These are phyloP conservation scores for Vaccinium darrowii DNA, from an alignment of 148 eudicot species.

Conservation along the genomic window DNA sequence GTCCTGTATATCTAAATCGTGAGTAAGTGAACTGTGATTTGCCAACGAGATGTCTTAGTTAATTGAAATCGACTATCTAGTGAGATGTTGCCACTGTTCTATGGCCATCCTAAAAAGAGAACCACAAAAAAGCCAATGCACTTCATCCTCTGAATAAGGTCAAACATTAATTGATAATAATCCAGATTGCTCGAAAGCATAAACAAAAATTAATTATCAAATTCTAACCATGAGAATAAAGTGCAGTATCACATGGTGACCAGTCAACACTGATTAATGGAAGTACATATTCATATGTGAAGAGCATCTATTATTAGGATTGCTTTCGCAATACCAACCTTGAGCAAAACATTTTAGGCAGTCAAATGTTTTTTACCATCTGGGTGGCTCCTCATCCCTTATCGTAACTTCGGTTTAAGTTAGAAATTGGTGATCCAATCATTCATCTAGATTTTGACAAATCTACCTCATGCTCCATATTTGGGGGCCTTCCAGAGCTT, in stretches of 20 bases:
- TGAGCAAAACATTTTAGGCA: neutral
- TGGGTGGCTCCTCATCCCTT: neutral
- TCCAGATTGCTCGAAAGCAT: neutral
- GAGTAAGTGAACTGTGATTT: neutral
- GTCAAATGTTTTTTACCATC: neutral
- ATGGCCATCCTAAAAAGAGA: neutral
- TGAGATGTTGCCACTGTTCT: neutral
- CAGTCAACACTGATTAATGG: neutral
- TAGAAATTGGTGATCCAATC: neutral
- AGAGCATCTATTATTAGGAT: neutral
- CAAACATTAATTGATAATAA: neutral
- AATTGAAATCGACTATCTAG: too few species aligned
- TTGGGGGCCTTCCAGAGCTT: constrained; percentile 99
- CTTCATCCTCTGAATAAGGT: neutral
- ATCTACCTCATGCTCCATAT: constrained; percentile 75
- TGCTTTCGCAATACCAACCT: neutral
- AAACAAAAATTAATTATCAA: neutral
- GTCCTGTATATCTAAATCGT: neutral
- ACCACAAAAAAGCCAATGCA: neutral
- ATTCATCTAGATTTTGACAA: neutral
- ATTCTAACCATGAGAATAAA: neutral
- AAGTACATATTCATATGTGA: neutral
- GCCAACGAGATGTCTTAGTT: neutral
- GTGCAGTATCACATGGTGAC: neutral
- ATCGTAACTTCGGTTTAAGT: neutral